These are phyloP conservation scores for Mycena alexandri DNA, from an alignment of 768 basidiomycete species.

Conservation along the genomic window DNA sequence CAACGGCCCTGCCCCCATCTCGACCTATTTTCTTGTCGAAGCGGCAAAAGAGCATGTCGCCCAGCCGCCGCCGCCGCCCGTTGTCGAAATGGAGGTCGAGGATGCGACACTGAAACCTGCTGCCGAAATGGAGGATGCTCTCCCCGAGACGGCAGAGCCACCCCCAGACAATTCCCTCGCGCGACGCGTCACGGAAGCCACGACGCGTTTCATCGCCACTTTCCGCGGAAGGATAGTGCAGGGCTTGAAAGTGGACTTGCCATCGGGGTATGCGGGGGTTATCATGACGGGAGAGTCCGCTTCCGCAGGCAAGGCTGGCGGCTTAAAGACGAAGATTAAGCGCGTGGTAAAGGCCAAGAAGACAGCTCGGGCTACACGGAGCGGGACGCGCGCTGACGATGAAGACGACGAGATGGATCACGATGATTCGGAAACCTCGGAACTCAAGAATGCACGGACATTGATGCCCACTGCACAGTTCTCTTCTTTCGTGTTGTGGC, in stretches of 20 bases:
- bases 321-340: slow-evolving; percentile 29
- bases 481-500: slow-evolving; percentile 80
- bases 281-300: slow-evolving; percentile 59
- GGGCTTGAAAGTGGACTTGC: slow-evolving; percentile 71
- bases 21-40: slow-evolving; percentile 78
- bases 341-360: slow-evolving; percentile 31
- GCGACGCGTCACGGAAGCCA: slow-evolving; percentile 42
- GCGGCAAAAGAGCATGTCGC: slow-evolving; percentile 50
- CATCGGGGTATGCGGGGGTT: slow-evolving; percentile 76
- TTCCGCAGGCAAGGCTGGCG: slow-evolving; percentile 18
- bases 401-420: slow-evolving; percentile 28
- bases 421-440: slow-evolving; percentile 38
- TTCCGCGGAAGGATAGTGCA: slow-evolving; percentile 85
- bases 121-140: slow-evolving; percentile 3
- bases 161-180: slow-evolving; percentile 20
- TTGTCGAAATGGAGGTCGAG: slow-evolving; percentile 23
- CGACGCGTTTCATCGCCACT: slow-evolving; percentile 66
- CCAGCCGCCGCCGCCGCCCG: slow-evolving; percentile 36
- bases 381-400: slow-evolving; percentile 38
- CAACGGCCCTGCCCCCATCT: slow-evolving; percentile 78
- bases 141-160: slow-evolving; percentile 8
- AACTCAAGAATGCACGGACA: slow-evolving; percentile 44
- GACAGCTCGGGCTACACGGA: slow-evolving; percentile 43
- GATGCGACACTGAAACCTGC: background rate
- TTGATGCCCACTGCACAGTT: slow-evolving; percentile 69